These are phyloP conservation scores for Saccharata proteae DNA, from an alignment of 2,329 filamentous ascomycete genomes.

Conservation along the genomic window DNA sequence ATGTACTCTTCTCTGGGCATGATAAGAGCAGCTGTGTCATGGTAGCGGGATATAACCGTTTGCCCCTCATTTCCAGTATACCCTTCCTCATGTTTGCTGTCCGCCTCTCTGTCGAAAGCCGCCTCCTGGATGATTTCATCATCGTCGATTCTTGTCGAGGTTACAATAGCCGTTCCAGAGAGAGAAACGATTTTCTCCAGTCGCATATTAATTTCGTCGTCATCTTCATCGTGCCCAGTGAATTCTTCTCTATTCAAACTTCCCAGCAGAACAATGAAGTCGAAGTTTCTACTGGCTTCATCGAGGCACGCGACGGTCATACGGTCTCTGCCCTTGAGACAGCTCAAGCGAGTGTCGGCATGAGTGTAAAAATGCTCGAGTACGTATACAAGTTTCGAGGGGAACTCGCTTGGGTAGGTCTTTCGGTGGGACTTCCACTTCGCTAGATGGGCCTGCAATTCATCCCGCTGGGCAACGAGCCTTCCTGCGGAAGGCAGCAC, in stretches of 20 bases:
- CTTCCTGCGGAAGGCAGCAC: slow-evolving; percentile 3
- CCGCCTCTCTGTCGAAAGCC: slow-evolving; percentile 14
- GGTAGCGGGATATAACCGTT: no score
- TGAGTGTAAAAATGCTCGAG: slow-evolving; percentile 18
- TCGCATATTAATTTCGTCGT: no score
- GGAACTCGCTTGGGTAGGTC: no score
- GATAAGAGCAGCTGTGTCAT: no score
- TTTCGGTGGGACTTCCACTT: no score
- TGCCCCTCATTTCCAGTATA: slow-evolving; percentile 20
- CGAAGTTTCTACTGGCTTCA: slow-evolving; percentile 11
- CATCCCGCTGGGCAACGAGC: slow-evolving; percentile 6
- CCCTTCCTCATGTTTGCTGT: slow-evolving; percentile 17
- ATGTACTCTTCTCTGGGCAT: no score
- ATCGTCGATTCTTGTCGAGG: not conserved
- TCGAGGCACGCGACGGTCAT: slow-evolving; percentile 12
- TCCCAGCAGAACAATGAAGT: slow-evolving; percentile 12
- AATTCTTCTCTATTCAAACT: slow-evolving; percentile 11
- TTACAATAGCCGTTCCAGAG: no score
- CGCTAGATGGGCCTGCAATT: no score
- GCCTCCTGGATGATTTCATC: not conserved
- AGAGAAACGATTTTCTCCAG: not conserved
- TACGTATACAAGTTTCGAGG: no score
- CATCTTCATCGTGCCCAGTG: no score
- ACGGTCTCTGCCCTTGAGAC: slow-evolving; percentile 16
- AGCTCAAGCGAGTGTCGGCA: slow-evolving; percentile 11